Conservation (phyloP, 73 alveolate genomes). For the Breviolum minutum region DNA sequence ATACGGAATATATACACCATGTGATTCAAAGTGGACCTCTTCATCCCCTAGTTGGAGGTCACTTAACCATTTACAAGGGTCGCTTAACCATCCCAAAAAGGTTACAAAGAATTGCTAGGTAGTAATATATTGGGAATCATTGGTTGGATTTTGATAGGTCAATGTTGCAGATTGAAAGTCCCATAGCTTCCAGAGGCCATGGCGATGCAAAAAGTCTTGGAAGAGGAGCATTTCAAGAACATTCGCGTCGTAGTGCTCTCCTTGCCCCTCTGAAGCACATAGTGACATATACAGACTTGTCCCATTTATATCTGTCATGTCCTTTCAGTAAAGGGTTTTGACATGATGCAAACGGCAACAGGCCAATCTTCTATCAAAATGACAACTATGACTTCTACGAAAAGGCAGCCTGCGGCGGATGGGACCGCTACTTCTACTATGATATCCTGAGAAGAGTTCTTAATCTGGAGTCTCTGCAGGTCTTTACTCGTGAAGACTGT, state of each 20-base stretch:
- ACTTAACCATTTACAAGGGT: too few relatives aligned
- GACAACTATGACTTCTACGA: slow-evolving; percentile 88
- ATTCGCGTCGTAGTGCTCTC: slow-evolving; percentile 68
- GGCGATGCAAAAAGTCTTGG: slow-evolving; percentile 64
- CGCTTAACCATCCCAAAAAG: too few relatives aligned
- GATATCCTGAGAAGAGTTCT: neutral
- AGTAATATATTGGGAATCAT: too few relatives aligned
- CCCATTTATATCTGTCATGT: neutral
- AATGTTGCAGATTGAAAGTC: neutral
- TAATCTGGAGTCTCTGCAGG: neutral
- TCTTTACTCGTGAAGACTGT: slow-evolving; percentile 16
- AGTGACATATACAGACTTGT: neutral
- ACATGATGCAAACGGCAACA: neutral
- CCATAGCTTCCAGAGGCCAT: slow-evolving; percentile 1
- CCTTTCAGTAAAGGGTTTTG: neutral
- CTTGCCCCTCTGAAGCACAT: neutral
- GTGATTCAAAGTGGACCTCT: too few relatives aligned
- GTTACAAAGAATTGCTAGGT: too few relatives aligned
- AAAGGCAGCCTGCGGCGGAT: neutral
- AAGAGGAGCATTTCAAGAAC: slow-evolving; percentile 59
- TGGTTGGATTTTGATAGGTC: too few relatives aligned
- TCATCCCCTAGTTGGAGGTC: too few relatives aligned
- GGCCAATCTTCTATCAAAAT: slow-evolving; percentile 63
- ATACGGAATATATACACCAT: too few relatives aligned
- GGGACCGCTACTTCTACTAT: too few relatives aligned